phyloP scores from a whole-genome alignment of 176 grass and related monocot species.

The Ananas comosus region DNA sequence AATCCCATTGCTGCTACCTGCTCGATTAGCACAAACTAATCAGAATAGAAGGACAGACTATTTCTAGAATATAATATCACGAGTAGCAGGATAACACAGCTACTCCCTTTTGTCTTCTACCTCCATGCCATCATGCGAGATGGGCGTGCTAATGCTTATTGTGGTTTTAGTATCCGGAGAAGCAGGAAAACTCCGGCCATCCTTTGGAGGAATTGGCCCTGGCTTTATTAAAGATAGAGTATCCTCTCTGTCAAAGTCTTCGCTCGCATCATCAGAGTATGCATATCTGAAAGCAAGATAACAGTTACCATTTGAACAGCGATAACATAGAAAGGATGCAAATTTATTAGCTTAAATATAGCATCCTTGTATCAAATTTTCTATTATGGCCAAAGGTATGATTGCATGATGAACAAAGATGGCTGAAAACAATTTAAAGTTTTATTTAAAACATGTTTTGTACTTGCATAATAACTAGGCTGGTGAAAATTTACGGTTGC shows the following conservation, averaged over 20 bases:
- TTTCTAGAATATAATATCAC: too few species aligned
- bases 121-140: conserved; percentile 40
- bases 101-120: conserved; percentile 97
- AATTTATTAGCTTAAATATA: not conserved
- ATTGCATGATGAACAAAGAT: too few species aligned
- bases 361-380: not conserved
- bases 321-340: not conserved
- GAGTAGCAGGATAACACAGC: not conserved
- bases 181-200: conserved; percentile 35
- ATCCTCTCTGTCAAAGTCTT: conserved; percentile 79
- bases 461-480: too few species aligned
- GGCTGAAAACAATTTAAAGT: too few species aligned
- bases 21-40: too few species aligned
- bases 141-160: conserved; percentile 9
- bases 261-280: conserved; percentile 63
- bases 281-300: conserved; percentile 27
- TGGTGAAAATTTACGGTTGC: too few species aligned
- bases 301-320: conserved; percentile 9
- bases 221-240: conserved; percentile 80
- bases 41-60: too few species aligned
- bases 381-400: too few species aligned
- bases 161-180: conserved; percentile 42
- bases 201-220: conserved; percentile 57
- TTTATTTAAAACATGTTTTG: too few species aligned
- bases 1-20: too few species aligned